phyloP scores from a whole-genome alignment of 164 flowering plant genomes.

The Vitis vinifera region DNA sequence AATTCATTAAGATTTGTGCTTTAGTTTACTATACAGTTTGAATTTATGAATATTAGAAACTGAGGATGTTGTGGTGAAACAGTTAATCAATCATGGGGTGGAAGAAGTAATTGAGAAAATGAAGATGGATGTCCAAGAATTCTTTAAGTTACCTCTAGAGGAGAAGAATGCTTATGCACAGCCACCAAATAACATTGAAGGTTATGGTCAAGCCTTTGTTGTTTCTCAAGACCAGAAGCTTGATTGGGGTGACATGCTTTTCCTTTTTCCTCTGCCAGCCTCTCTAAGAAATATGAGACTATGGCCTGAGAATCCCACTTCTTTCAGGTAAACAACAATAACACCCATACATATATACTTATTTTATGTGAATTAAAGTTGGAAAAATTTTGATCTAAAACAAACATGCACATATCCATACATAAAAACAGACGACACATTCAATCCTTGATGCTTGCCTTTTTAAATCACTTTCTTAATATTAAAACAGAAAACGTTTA shows the following conservation, averaged over 20 bases:
- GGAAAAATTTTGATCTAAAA: too few species aligned
- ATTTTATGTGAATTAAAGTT: not conserved
- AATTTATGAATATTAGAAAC: too few species aligned
- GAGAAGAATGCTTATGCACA: conserved; percentile 43
- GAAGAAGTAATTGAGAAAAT: conserved; percentile 36
- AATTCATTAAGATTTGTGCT: too few species aligned
- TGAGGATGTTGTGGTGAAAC: conserved; percentile 5
- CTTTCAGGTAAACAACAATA: conserved; percentile 34
- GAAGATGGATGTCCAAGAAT: conserved; percentile 34
- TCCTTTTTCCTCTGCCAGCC: conserved; percentile 26
- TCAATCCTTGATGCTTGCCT: too few species aligned
- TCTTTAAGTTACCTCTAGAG: conserved; percentile 49
- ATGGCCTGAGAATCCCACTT: conserved; percentile 38
- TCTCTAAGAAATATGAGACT: conserved; percentile 23
- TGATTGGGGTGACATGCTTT: conserved; percentile 55
- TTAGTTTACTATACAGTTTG: too few species aligned
- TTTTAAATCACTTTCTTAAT: too few species aligned
- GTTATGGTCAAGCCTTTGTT: conserved; percentile 59
- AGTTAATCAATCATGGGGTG: conserved; percentile 55
- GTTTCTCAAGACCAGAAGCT: conserved; percentile 51
- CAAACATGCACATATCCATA: too few species aligned
- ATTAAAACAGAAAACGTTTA: too few species aligned
- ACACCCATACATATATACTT: not conserved
- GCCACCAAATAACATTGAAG: conserved; percentile 39
- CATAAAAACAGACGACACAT: too few species aligned